Base-by-base conservation (phyloP, 2,329 filamentous ascomycete genomes). In the Pseudogymnoascus destructans region DNA sequence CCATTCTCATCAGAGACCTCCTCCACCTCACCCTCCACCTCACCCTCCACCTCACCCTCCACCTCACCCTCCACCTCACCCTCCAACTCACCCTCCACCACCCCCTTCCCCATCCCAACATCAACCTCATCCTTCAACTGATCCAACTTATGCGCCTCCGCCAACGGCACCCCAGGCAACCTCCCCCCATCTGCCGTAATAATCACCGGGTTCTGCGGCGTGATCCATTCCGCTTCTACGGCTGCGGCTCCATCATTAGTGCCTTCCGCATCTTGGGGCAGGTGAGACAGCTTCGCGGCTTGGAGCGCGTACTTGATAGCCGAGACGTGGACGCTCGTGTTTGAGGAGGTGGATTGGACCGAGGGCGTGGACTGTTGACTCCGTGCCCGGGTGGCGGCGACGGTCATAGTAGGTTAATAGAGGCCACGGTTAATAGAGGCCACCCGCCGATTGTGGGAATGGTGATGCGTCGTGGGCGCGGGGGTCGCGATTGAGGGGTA, bases 141-240 rank as follows among this genome's bases (percentile, higher is more conserved):
- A 67, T 91, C 91, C 59, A 91, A 75, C 67, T 82, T 86, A 61
- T 80, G 75, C 1, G 87, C 86, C 71, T 91, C 86, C 30, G 79
- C 74, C 3, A 89, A 67, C 1, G 86, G 86, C 1, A 90, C 82
- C 1, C 79, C 79, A 0, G 87, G 86, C 5, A 90, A 69, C 36
- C 85, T 75, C 52, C 79, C 77, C 27, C 85, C 86, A 67, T 85
- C 79, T 11, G 78, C 77, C 0, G 85, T 89, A 57, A 84, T 73
- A 49, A 91, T 80, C 13, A 90, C 80, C 0, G 86, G 80, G 68
- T 91, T 86, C 55, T 85, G 80, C 0, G 84, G 79, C 0, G 87
- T 91, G 30, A 85, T 72, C 61, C 79, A 82, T n/a, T 71, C 77
- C 27, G 85, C 85, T 66, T 84, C 75, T 55, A 84, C 73, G 1